Evolutionary conservation across 371 early-diverging fungal species (phyloP), one percentile per base, ranked within the genome.

Genomic region (Gilbertella persicaria): DNA sequence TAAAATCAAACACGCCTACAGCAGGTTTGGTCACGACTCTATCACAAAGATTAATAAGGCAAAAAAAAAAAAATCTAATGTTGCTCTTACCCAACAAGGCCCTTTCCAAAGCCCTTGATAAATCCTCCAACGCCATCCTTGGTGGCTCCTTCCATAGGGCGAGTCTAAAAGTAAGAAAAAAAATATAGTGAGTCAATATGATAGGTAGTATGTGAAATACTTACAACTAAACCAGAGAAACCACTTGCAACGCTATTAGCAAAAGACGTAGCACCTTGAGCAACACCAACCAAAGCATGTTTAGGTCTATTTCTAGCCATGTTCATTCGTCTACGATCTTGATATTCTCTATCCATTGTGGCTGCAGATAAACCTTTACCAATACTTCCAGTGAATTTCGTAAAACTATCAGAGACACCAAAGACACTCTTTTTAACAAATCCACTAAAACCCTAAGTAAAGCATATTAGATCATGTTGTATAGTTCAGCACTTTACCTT

Each of bases 331-430:
- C 97, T 71, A 24, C 89, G 79, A 42, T 92, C 87, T 72, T 96
- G 96, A 73, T 88, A 98, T 45, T 87, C 77, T 53, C 86, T 85
- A 68, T 99, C 99, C 85, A 99, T 73, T 0, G 99, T 97, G 10
- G 95, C 96, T 0, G 90, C 94, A 3, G 98, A 88, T 38, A 99
- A 71, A 33, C 97, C 99, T 78, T 98, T 98, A 55, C 96, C 93
- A 30, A 99, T 85, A 53, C 94, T 93, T 33, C 93, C 97, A 0
- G 99, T 93, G 53, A 99, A 86, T 64, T 95, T 96, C 21, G 95
- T 88, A 48, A 99, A 84, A 40, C 94, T 93, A 67, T 97, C 98
- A 0, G 95, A 83, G 33, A 98, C 83, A 16, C 99, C 98, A 82
- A 88, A 99, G 13, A 98, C 97, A 10, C 97, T 96, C 76, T 98